Conservation (phyloP, 2,329 filamentous ascomycete species). For the Coniosporium tulheliwenetii region DNA sequence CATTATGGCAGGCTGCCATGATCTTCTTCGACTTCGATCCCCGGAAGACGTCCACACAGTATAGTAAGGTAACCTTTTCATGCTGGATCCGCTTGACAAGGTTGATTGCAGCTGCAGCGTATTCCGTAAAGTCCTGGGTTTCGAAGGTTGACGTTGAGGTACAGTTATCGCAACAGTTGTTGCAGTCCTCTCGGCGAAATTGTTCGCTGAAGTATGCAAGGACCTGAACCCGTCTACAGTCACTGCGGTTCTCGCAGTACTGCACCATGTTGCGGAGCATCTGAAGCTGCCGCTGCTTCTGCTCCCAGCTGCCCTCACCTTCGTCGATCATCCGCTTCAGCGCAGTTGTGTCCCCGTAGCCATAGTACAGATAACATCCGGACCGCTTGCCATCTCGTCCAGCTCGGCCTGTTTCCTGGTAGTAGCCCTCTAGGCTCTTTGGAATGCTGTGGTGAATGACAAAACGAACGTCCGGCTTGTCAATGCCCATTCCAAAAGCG, state of each 20-base stretch:
- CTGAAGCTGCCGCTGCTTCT: slow-evolving; percentile 67
- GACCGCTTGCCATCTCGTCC: slow-evolving; percentile 80
- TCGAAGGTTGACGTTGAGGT: slow-evolving; percentile 55
- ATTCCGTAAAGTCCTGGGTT: slow-evolving; percentile 58
- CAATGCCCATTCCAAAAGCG: slow-evolving; percentile 99
- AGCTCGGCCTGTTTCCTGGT: slow-evolving; percentile 92
- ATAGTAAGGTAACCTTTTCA: slow-evolving; percentile 53
- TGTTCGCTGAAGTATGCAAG: slow-evolving; percentile 87
- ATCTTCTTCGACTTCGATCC: slow-evolving; percentile 50
- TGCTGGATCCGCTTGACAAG: slow-evolving; percentile 45
- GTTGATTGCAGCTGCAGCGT: slow-evolving; percentile 54
- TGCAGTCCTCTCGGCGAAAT: slow-evolving; percentile 58
- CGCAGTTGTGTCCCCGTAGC: slow-evolving; percentile 58
- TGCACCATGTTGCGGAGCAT: slow-evolving; percentile 78
- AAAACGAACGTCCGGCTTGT: slow-evolving; percentile 91
- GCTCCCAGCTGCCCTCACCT: slow-evolving; percentile 58
- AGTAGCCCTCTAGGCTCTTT: slow-evolving; percentile 94
- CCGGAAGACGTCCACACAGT: slow-evolving; percentile 72
- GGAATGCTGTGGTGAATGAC: slow-evolving; percentile 88
- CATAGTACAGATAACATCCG: slow-evolving; percentile 81
- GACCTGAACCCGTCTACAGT: slow-evolving; percentile 78
- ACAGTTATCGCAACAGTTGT: slow-evolving; percentile 78
- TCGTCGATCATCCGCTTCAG: slow-evolving; percentile 70
- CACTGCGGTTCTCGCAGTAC: slow-evolving; percentile 77
- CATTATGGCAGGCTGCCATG: slow-evolving; percentile 35